These are phyloP conservation scores for Lasiosphaeria hispida DNA, from an alignment of 495 filamentous ascomycete genomes.

Conservation along the genomic window DNA sequence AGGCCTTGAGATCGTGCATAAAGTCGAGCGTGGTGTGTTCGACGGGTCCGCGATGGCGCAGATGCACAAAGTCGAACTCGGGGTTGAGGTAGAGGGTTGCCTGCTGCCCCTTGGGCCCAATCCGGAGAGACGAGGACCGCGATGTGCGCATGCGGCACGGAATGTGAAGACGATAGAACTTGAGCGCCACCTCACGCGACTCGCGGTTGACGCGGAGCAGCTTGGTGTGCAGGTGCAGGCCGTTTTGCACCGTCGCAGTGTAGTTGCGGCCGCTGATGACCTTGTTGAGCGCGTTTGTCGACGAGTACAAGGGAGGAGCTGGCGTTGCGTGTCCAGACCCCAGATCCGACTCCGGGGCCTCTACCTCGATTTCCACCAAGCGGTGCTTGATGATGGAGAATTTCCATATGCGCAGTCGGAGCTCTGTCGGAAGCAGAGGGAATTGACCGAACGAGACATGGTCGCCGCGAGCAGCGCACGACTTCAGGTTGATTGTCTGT, in stretches of 20 bases:
- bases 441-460: not conserved
- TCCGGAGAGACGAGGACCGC: not conserved
- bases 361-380: not conserved
- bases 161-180: not conserved
- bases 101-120: no score
- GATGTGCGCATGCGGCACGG: not conserved
- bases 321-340: not conserved
- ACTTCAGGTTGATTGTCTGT: no score
- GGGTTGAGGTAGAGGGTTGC: no score
- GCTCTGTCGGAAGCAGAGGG: not conserved
- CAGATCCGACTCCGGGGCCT: not conserved
- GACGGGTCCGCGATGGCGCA: not conserved
- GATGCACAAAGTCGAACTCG: no score
- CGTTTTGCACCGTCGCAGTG: no score
- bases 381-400: not conserved
- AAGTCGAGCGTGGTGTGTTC: not conserved
- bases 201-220: constrained; percentile 1
- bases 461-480: not conserved
- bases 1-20: not conserved
- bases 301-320: not conserved
- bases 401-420: not conserved
- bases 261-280: no score
- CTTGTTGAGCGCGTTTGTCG: not conserved
- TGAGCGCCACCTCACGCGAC: not conserved
- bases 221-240: not conserved